Evolutionary conservation across 352 stramenopile species (phyloP).

Genomic region (Pythium sp.): DNA sequence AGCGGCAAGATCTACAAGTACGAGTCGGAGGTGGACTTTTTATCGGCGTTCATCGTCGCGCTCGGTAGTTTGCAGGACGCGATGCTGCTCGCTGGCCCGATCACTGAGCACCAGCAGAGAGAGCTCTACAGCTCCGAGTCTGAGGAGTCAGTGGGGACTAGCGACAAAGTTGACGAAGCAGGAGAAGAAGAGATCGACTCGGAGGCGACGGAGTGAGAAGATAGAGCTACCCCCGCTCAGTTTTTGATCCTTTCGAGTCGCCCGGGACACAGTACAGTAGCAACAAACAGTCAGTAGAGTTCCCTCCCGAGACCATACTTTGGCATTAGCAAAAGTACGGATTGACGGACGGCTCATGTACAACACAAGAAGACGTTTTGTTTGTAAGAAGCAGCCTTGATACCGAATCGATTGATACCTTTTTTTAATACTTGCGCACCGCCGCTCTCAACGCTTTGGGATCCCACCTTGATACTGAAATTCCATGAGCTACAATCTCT

Average conservation of each 20-base stretch:
- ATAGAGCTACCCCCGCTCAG: neutral
- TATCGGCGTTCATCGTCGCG: slow-evolving; percentile 14
- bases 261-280: neutral
- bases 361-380: neutral
- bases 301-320: neutral
- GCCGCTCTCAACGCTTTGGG: no score
- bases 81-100: slow-evolving; percentile 7
- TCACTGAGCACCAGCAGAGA: slow-evolving; percentile 6
- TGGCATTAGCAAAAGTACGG: neutral
- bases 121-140: slow-evolving; percentile 4
- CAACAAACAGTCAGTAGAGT: neutral
- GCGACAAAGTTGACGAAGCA: no score
- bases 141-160: no score
- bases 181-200: neutral
- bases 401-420: neutral
- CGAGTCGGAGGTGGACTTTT: slow-evolving; percentile 19
- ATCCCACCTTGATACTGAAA: no score
- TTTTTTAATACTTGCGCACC: neutral
- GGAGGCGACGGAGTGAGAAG: neutral
- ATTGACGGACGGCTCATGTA: neutral
- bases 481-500: no score
- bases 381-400: neutral
- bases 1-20: slow-evolving; percentile 14
- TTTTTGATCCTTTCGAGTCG: neutral
- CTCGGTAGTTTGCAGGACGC: slow-evolving; percentile 21